These are phyloP conservation scores for Margaritispora aquatica DNA, from an alignment of 495 filamentous ascomycete species.

Conservation along the genomic window DNA sequence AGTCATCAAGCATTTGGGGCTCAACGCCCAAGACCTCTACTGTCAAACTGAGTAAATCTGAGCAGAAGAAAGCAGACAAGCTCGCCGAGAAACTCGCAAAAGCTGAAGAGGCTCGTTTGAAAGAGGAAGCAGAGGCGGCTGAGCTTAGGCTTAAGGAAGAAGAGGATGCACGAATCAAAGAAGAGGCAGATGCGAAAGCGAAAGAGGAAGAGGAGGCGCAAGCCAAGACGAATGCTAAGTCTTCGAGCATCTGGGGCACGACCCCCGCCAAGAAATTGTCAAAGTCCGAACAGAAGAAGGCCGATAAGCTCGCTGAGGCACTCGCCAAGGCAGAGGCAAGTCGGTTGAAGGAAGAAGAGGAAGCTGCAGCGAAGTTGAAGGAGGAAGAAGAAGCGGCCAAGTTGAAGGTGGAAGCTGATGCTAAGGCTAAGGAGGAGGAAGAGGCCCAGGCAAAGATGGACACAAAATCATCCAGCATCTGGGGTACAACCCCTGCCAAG, in stretches of 20 bases:
- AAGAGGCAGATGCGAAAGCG: not conserved
- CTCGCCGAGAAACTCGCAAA: conserved; percentile 18
- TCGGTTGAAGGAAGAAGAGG: not conserved
- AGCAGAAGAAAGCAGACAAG: conserved; percentile 19
- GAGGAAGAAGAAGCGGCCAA: conserved; percentile 16
- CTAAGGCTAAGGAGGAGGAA: conserved; percentile 14
- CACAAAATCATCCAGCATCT: conserved; percentile 22
- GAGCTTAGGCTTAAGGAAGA: not conserved
- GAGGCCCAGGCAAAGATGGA: not conserved
- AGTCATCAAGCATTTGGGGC: not conserved
- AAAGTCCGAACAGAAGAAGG: conserved; percentile 25
- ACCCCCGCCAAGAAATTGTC: conserved; percentile 30
- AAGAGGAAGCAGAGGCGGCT: conserved; percentile 14
- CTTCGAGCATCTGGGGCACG: conserved; percentile 17
- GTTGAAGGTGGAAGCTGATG: conserved; percentile 13
- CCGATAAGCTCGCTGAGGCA: conserved; percentile 17
- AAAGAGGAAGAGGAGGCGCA: conserved; percentile 11
- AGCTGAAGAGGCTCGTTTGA: conserved; percentile 20
- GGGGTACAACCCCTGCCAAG: not conserved
- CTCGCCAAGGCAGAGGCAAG: conserved; percentile 20
- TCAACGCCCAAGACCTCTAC: not conserved
- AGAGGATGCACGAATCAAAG: not conserved
- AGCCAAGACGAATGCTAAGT: conserved; percentile 9
- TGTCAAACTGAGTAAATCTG: conserved; percentile 18
- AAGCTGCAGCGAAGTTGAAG: conserved; percentile 6